A percentile compares a stretch with the other conserved stretches of the same genome.
Evolutionary conservation across 306 rosid genomes (phyloP).

Genomic region (Cicer arietinum): DNA sequence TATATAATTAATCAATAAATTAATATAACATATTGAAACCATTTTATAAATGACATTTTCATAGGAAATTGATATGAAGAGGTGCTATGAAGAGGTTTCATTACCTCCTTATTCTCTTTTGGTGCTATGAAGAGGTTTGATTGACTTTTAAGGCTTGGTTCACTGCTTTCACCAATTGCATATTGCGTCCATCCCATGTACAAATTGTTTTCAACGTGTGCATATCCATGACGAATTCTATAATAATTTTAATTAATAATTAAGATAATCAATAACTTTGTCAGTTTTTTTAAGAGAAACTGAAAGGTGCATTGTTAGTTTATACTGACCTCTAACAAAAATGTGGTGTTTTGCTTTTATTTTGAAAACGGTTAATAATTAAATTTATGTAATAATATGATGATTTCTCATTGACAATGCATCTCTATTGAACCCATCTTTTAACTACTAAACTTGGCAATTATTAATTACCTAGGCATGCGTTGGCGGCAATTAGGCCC

Average conservation of each 20-base stretch:
- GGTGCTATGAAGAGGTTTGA: constrained; percentile 57
- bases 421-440: too few relatives aligned
- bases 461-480: constrained; percentile 41
- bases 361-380: too few relatives aligned
- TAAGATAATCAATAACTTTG: not conserved
- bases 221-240: constrained; percentile 46
- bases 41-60: too few relatives aligned
- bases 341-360: too few relatives aligned
- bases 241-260: not conserved
- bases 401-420: too few relatives aligned
- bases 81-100: not conserved
- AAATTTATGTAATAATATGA: too few relatives aligned
- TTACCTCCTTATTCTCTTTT: constrained; percentile 45
- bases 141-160: constrained; percentile 52
- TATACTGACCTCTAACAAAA: too few relatives aligned
- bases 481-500: constrained; percentile 48
- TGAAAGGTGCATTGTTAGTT: too few relatives aligned
- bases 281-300: not conserved
- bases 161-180: constrained; percentile 48
- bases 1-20: too few relatives aligned
- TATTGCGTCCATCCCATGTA: constrained; percentile 49
- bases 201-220: constrained; percentile 48
- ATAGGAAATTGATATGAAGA: not conserved
- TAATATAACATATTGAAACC: too few relatives aligned
- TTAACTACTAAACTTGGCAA: too few relatives aligned